Evolutionary conservation across 371 early-diverging fungal genomes (phyloP), one percentile per base, ranked within the genome.

Genomic region (Haplosporangium sp.): DNA sequence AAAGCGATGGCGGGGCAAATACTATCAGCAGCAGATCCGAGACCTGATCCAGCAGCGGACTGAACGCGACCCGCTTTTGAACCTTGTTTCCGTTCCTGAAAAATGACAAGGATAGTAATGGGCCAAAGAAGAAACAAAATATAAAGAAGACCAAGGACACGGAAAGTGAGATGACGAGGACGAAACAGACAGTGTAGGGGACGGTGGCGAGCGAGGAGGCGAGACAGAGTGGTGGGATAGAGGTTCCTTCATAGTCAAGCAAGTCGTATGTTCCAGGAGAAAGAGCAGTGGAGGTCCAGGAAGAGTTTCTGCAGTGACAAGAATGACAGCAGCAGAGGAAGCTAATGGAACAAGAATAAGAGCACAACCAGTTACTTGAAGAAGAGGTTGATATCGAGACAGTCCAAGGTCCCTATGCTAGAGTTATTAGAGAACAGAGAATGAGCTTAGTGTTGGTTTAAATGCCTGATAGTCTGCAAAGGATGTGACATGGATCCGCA

Each of bases 311-410:
- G 45, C 11, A 16, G 45, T 2, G n/a, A 14, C 59, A 64, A 29
- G 71, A 64, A 16, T 5, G 29, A 29, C 29, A 29, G 29, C 29
- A 4, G 29, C 29, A 29, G 29, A 4, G 4, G 29, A 29, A 29
- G 29, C 29, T 29, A 29, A 29, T 2, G n/a, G 64, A 64, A 18
- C 71, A 64, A 5, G 55, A 64, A 5, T 43, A 10, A 11, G 60
- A 54, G 9, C 20, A 64, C 16, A 43, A 36, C 10, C 46, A 47
- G n/a, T 48, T 71, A 9, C 59, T 55, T 48, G 60, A 58, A 4
- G 60, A 58, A 41, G 61, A 65, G 4, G 51, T 71, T 13, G 56
- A 56, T 6, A 65, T 64, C 29, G 62, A 66, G 11, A 58, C 62
- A 5, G 67, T 62, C 21, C 66, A 62, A 2, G 62, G 66, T 16